Base-by-base conservation (phyloP, 306 rosid species). In the Quercus cerris region DNA sequence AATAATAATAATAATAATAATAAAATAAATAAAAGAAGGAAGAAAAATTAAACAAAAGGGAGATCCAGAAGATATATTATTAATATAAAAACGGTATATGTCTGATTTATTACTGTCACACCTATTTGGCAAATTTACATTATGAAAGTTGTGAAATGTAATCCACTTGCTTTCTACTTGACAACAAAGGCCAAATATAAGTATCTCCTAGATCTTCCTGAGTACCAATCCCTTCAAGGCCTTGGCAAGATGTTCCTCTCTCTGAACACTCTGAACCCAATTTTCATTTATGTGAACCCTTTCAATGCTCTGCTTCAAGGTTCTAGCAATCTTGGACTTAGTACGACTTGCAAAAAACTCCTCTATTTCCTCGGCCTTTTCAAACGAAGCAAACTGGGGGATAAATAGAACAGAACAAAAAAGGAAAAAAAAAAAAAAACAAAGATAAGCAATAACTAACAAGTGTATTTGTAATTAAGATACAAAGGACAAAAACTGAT, bases 231-330 rank as follows among this genome's bases (percentile, higher is more conserved):
- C 90, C 76, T 46, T 83, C 72, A 90, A 75, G 54, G 87, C 88
- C n/a, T 71, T 83, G 11, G 78, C 78, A 66, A 95, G 88, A 69
- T n/a, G 73, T 2, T 56, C 73, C 88, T 93, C 98, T 19, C 83
- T 78, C 89, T 41, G 75, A 78, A 91, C 75, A 72, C 85, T 80
- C 85, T 84, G 79, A 85, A 91, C 94, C 97, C 97, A 95, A 78
- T 81, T 90, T 56, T 93, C 86, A 63, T 95, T 95, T 44, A 93
- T 90, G 76, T 79, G 78, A 33, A 93, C 93, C 17, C 88, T 81
- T 85, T 93, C 99, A 28, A 91, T 86, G 86, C 99, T 95, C 90
- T 95, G 97, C 90, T 85, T 95, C 81, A 95, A 63, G n/a, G 96
- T 93, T 88, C 99, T 90, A 33, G 90, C 87, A 44, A 93, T 84